Conservation (phyloP, 441 rosid species). For the Euphorbia celastroides region DNA sequence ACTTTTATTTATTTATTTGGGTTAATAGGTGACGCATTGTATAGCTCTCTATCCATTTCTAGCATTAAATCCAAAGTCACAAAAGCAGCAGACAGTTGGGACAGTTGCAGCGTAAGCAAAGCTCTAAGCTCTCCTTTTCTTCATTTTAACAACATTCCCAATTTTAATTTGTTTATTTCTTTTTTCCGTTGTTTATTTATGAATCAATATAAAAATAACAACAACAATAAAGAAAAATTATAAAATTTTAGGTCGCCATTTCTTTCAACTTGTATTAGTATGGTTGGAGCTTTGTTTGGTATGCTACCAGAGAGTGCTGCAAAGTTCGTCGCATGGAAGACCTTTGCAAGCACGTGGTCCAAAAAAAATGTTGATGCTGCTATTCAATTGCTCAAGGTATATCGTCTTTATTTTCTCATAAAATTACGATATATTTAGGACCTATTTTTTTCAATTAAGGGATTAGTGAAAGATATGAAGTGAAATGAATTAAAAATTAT, state of each 20-base stretch:
- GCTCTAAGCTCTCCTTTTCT: no score
- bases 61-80: constrained; percentile 48
- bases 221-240: no score
- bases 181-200: no score
- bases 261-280: constrained; percentile 42
- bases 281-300: constrained; percentile 39
- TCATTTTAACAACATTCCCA: no score
- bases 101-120: constrained; percentile 47
- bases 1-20: constrained; percentile 19
- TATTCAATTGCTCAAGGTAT: constrained; percentile 66
- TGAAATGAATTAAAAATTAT: no score
- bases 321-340: constrained; percentile 35
- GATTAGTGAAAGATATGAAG: no score
- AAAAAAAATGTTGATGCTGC: no score
- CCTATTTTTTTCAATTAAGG: no score
- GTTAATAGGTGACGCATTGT: constrained; percentile 43
- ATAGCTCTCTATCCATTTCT: constrained; percentile 77
- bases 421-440: no score
- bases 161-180: no score
- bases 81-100: constrained; percentile 41
- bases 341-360: constrained; percentile 60
- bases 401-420: no score
- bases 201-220: no score
- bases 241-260: constrained; percentile 72
- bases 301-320: constrained; percentile 46